Evolutionary conservation across 2,329 filamentous ascomycete species (phyloP), one percentile per base, ranked within the genome.

Genomic region (Scedosporium minutisporum): DNA sequence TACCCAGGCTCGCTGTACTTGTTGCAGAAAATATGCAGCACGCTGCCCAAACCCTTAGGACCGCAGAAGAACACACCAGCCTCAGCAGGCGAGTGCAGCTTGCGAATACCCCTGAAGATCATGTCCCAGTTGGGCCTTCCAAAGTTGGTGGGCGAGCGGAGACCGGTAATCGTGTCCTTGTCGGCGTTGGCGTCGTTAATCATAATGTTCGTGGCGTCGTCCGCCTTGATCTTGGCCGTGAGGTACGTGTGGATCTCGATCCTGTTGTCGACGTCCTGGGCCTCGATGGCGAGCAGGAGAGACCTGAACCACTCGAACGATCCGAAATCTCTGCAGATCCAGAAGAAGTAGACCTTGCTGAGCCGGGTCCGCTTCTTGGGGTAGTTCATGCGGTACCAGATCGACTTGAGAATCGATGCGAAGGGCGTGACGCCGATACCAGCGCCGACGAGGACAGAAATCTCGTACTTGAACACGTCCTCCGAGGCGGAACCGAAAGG

Each of bases 371-470:
- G 89, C 74, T 87, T 85, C 72, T 90, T 87, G 2, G 89, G 88
- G 75, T 91, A 93, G 80, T 92, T 93, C 87, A 93, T 92, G 59
- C 90, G 86, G 79, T 95, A 96, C 91, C 91, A 96, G 76, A 96
- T 93, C 61, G 88, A 92, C 80, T 96, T 96, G 71, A 93, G 82
- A 68, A 93, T 93, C 0, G 89, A 91, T 12, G 90, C 90, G 76
- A 92, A 93, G 0, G 90, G 90, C n/a, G 90, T 93, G 12, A 93
- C 89, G 67, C 90, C 90, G 66, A 93, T 93, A 73, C 90, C 90
- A 1, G 89, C 90, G 64, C 90, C 90, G 64, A 89, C 87, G n/a
- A 93, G 82, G 27, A 93, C 79, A 5, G 89, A 84, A 46, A 91
- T 82, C 75, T 93, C 90, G 73, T 91, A 93, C 75, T 93, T 95